Evolutionary conservation across 2,329 filamentous ascomycete species (phyloP).

Genomic region (Didymella keratinophila): DNA sequence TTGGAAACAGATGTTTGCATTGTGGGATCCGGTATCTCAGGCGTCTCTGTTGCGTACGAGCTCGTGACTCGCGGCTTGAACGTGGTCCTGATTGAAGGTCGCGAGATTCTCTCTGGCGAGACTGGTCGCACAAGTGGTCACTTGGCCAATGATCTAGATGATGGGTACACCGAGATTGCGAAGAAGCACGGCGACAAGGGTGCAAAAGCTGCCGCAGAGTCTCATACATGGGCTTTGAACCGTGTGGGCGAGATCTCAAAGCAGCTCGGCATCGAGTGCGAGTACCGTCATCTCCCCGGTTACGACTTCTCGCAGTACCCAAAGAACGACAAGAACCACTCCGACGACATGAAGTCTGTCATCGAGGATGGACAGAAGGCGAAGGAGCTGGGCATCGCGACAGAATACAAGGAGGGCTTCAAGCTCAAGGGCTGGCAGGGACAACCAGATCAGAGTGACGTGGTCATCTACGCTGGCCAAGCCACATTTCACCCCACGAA

Average conservation of each 20-base stretch:
- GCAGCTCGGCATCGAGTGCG: conserved; percentile 63
- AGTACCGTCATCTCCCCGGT: conserved; percentile 60
- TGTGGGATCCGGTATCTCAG: conserved; percentile 62
- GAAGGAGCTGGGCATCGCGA: conserved; percentile 55
- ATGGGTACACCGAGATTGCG: conserved; percentile 60
- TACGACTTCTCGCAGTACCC: conserved; percentile 62
- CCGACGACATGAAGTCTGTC: conserved; percentile 56
- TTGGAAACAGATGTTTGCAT: conserved; percentile 60
- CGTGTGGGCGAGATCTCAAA: conserved; percentile 60
- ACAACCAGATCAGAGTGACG: conserved; percentile 60
- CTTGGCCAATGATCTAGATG: conserved; percentile 63
- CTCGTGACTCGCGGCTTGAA: conserved; percentile 60
- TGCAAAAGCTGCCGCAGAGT: conserved; percentile 60
- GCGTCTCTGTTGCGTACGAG: conserved; percentile 62
- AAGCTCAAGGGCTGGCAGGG: conserved; percentile 62
- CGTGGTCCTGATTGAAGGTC: conserved; percentile 63
- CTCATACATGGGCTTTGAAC: conserved; percentile 63
- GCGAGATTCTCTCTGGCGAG: conserved; percentile 63
- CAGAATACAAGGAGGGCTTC: conserved; percentile 55
- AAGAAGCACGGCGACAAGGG: conserved; percentile 62
- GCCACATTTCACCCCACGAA: conserved; percentile 66
- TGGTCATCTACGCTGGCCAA: conserved; percentile 57
- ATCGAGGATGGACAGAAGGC: conserved; percentile 57
- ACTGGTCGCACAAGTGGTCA: conserved; percentile 64
- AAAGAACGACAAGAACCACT: conserved; percentile 53